Evolutionary conservation across 2,329 filamentous ascomycete species (phyloP).

Genomic region (Metarhizium humberi): DNA sequence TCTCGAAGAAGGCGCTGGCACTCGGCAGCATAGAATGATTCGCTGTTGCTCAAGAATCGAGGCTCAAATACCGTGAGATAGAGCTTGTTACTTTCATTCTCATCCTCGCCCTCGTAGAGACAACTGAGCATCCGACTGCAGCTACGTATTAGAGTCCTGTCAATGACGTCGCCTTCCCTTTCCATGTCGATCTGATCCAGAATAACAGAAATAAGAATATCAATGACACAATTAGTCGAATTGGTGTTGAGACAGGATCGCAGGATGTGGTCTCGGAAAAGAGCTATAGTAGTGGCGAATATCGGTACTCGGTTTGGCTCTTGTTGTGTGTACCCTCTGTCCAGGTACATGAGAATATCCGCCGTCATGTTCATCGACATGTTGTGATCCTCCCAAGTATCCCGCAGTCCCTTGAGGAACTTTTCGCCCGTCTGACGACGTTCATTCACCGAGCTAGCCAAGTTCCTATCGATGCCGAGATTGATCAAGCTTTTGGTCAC

Average conservation of each 20-base stretch:
- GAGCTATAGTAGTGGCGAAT: slow-evolving; percentile 72
- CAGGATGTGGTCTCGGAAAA: slow-evolving; percentile 83
- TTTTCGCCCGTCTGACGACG: slow-evolving; percentile 71
- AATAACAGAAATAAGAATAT: slow-evolving; percentile 71
- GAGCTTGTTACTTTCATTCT: slow-evolving; percentile 69
- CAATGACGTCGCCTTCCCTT: slow-evolving; percentile 78
- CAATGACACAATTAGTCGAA: slow-evolving; percentile 48
- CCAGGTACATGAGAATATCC: slow-evolving; percentile 96
- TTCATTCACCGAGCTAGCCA: slow-evolving; percentile 63
- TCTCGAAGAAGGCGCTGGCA: slow-evolving; percentile 66
- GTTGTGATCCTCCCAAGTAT: slow-evolving; percentile 82
- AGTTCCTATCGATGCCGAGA: slow-evolving; percentile 46
- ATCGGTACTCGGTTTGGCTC: slow-evolving; percentile 67
- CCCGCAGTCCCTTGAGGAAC: slow-evolving; percentile 67
- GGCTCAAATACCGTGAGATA: slow-evolving; percentile 80
- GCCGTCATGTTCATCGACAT: slow-evolving; percentile 94
- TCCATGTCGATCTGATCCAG: slow-evolving; percentile 92
- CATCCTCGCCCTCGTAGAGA: slow-evolving; percentile 72
- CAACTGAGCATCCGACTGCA: slow-evolving; percentile 85
- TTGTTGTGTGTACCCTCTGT: slow-evolving; percentile 64
- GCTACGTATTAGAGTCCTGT: slow-evolving; percentile 71
- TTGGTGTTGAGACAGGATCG: slow-evolving; percentile 43
- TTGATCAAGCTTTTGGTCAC: slow-evolving; percentile 59
- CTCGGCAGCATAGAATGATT: slow-evolving; percentile 66
- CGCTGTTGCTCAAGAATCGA: slow-evolving; percentile 62